phyloP scores from a whole-genome alignment of 805 yeast species.

The Metschnikowia peoriensis region DNA sequence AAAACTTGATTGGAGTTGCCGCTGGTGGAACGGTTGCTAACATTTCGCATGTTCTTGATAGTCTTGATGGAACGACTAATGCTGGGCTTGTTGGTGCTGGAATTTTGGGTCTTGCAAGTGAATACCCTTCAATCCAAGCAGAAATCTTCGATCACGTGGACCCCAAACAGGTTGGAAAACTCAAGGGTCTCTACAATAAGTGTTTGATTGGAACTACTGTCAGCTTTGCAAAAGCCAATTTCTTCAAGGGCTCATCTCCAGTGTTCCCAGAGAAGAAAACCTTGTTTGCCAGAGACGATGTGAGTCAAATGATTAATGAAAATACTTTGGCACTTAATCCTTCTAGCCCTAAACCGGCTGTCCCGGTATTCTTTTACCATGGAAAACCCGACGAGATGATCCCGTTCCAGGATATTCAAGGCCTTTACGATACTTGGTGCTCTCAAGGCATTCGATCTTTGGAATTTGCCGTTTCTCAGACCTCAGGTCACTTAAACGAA shows the following conservation, averaged over 20 bases:
- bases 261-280: slow-evolving; percentile 7
- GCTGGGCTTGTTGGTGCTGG: too few species aligned
- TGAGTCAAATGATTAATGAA: slow-evolving; percentile 1
- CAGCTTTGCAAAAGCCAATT: neutral
- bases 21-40: too few species aligned
- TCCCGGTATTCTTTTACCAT: slow-evolving; percentile 27
- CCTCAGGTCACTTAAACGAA: slow-evolving; percentile 28
- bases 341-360: slow-evolving; percentile 19
- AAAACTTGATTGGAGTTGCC: too few species aligned
- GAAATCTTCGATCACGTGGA: neutral
- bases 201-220: neutral
- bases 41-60: too few species aligned
- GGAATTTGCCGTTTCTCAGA: slow-evolving; percentile 26
- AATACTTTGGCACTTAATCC: slow-evolving; percentile 8
- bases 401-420: slow-evolving; percentile 18
- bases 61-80: too few species aligned
- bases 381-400: slow-evolving; percentile 24
- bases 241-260: slow-evolving; percentile 10
- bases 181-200: neutral
- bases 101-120: slow-evolving; percentile 13
- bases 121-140: slow-evolving; percentile 25
- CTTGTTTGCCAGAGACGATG: slow-evolving; percentile 5
- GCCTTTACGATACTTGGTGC: slow-evolving; percentile 29
- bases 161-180: neutral
- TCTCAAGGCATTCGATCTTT: slow-evolving; percentile 26